phyloP scores from a whole-genome alignment of 2,329 filamentous ascomycete species.

The Talaromyces sp. region DNA sequence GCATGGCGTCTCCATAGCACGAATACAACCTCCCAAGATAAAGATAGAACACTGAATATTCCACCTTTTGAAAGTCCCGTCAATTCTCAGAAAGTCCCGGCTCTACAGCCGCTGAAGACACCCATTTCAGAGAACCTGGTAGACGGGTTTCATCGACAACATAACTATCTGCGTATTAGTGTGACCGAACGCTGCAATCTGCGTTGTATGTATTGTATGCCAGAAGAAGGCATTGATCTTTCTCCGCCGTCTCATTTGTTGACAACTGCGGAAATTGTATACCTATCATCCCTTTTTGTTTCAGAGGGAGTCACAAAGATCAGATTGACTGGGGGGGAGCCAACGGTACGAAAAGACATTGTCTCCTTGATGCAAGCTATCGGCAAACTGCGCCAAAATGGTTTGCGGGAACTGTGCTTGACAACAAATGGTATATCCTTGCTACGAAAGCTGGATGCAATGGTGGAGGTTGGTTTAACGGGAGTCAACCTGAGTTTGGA shows the following conservation, averaged over 20 bases:
- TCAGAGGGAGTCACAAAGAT: slow-evolving; percentile 95
- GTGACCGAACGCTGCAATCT: slow-evolving; percentile 95
- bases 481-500: slow-evolving; percentile 92
- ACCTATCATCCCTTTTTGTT: slow-evolving; percentile 89
- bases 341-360: slow-evolving; percentile 88
- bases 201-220: slow-evolving; percentile 97
- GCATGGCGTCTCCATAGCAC: background rate
- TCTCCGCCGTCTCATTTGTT: slow-evolving; percentile 76
- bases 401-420: slow-evolving; percentile 81
- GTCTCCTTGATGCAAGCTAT: slow-evolving; percentile 86
- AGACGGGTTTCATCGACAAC: slow-evolving; percentile 80
- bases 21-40: background rate
- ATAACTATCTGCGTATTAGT: slow-evolving; percentile 95
- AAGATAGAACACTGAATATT: background rate
- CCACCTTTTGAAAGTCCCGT: background rate
- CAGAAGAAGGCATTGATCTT: slow-evolving; percentile 88
- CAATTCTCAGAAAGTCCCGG: background rate
- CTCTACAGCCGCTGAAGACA: slow-evolving; percentile 38
- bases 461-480: slow-evolving; percentile 90
- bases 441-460: slow-evolving; percentile 82
- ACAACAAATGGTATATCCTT: slow-evolving; percentile 93
- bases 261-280: slow-evolving; percentile 87
- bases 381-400: slow-evolving; percentile 68
- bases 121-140: slow-evolving; percentile 94
- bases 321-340: slow-evolving; percentile 88